Percentiles rank a stretch among this genome's conserved stretches.
Conservation (phyloP, 139 green algal genomes). For the Chlorella sp. region DNA sequence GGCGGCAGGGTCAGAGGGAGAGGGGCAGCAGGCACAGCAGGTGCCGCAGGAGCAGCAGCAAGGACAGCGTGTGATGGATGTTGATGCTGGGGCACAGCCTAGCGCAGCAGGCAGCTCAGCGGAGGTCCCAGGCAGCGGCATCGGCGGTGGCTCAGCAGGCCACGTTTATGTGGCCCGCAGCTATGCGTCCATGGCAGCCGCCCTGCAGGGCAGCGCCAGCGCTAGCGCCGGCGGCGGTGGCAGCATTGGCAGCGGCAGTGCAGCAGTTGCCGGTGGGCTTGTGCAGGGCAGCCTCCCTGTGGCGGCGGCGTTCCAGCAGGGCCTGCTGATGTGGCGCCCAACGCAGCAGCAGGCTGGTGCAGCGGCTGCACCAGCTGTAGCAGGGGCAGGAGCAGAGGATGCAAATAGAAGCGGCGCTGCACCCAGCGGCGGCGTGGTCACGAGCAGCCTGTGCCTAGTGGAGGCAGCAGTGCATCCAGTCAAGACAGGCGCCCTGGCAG, state of each 20-base stretch:
- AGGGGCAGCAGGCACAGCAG: background rate
- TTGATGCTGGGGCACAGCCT: background rate
- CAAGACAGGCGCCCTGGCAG: slow-evolving; percentile 3
- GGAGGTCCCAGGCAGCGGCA: background rate
- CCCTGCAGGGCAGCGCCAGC: background rate
- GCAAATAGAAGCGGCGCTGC: background rate
- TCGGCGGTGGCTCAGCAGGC: background rate
- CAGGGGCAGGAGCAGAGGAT: background rate
- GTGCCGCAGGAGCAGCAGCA: background rate
- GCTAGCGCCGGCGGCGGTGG: background rate
- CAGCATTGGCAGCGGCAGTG: background rate
- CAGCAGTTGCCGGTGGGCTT: background rate
- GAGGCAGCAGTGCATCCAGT: slow-evolving; percentile 23
- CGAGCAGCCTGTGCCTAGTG: slow-evolving; percentile 11
- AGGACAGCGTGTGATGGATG: background rate
- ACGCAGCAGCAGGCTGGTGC: background rate
- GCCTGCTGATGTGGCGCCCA: slow-evolving; percentile 22
- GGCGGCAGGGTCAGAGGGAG: background rate
- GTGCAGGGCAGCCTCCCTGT: background rate
- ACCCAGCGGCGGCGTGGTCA: background rate
- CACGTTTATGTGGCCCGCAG: slow-evolving; percentile 24
- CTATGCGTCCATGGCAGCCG: background rate
- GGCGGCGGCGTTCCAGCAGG: background rate
- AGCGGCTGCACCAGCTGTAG: background rate
- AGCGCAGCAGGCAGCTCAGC: background rate